Base-by-base conservation (phyloP, 352 stramenopile genomes). In the Pythium folliculosum region DNA sequence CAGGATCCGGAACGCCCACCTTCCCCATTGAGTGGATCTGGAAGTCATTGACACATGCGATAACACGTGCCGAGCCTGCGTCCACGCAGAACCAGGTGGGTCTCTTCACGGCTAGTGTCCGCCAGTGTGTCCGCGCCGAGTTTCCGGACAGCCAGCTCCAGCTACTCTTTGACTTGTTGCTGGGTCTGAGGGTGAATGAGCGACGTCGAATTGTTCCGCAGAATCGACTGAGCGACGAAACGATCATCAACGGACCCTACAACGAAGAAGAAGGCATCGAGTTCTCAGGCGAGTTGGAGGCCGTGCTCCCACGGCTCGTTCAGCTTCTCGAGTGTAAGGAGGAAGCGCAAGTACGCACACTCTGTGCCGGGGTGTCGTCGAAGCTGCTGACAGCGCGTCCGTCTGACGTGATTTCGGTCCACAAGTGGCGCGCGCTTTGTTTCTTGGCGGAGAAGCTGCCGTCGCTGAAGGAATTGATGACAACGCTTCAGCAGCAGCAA, bases 1-100 rank as follows among this genome's bases (percentile, higher is more conserved):
- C 17, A 5, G 16, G 27, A 6, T 27, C 10, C 2, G 30, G 37
- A 14, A 13, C 32, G 13, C 7, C 54, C 16, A 9, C 38, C 0
- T 76, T 73, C n/a, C 52, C 65, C 3, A 49, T 79, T 3, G 45
- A 66, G 19, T 82, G 62, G 72, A 52, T 91, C 1, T 86, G 78
- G 76, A 73, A 51, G 9, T 51, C 85, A 2, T 60, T 92, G 5
- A 23, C 10, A 7, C 52, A 65, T n/a, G 62, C 68, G 2, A 7
- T 67, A 13, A 25, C 44, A 16, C 14, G 13, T 12, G 37, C 45
- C 9, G 44, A 43, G 6, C 7, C 40, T 25, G 7, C 55, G 1
- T 44, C 51, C 17, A 60, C 44, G 3, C 53, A 67, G 1, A 64
- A 56, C 40, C 60, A 65, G 3, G 32, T 63, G 16, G 40, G 61